Base-by-base conservation (phyloP, 2,329 filamentous ascomycete species). In the Aureobasidium uvarum region DNA sequence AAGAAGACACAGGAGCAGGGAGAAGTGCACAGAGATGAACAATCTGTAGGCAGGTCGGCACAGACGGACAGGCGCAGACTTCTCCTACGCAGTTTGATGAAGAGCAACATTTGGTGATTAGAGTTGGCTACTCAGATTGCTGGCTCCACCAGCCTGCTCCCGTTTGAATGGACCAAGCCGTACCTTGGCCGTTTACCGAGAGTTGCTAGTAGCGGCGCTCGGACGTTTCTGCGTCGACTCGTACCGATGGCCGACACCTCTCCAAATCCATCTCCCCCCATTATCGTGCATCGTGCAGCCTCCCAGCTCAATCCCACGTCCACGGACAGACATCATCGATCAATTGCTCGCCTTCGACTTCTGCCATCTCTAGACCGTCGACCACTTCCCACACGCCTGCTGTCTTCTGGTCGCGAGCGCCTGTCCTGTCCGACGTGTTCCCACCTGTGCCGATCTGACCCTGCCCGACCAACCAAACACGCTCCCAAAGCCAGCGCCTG, bases 21-120 rank as follows among this genome's bases (percentile, higher is more conserved):
- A 38, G 20, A 10, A 18, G 10, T 14, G 31, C 28, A 38, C 31
- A 16, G 10, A 60, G 28, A 45, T 38, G 41, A 45, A 25, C 28
- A 60, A 28, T 25, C 5, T 25, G 36, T 18, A 55, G 3, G 23
- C 8, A 23, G 14, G 31, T 13, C 18, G 28, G 41, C 59, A 51
- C 36, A 45, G 48, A 33, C 38, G 48, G 25, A 13, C 7, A 23
- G 25, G 48, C 11, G 36, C 36, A 63, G 48, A 38, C 10, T 20
- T 20, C 46, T 36, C 14, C 31, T 33, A 16, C 10, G 41, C n/a
- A 20, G 60, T 52, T 63, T 54, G 60, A 63, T 63, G 60, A 63
- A 54, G 60, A 63, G 39, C 60, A 54, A 54, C 46, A 63, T 54
- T 62, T 62, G 39, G 55, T 62, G 58, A 50, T 38, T 62, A 62